These are phyloP conservation scores for Gossypium turneri DNA, from an alignment of 345 rosid species.

Conservation along the genomic window DNA sequence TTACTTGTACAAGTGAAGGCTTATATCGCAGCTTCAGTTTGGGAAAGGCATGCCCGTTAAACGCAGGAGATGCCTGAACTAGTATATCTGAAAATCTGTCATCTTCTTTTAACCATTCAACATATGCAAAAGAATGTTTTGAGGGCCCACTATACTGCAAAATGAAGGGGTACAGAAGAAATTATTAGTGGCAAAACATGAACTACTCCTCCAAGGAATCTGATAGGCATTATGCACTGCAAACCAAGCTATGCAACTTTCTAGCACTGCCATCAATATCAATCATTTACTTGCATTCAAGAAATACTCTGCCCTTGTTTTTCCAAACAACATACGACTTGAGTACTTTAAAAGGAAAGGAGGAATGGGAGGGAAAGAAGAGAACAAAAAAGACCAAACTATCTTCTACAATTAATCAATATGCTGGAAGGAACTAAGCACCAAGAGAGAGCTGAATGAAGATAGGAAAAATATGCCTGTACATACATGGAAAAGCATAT, in stretches of 20 bases:
- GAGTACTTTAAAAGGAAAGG: neutral
- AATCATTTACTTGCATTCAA: neutral
- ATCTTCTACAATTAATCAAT: neutral
- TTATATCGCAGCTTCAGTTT: slow-evolving; percentile 79
- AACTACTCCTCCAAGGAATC: neutral
- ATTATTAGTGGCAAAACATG: neutral
- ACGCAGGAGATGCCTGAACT: slow-evolving; percentile 81
- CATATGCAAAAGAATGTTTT: slow-evolving; percentile 67
- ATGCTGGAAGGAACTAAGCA: neutral
- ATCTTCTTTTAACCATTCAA: slow-evolving; percentile 73
- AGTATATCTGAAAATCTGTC: slow-evolving; percentile 62
- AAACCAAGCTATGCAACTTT: neutral
- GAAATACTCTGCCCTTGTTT: neutral
- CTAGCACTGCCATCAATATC: neutral
- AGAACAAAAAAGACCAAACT: neutral
- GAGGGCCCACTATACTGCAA: slow-evolving; percentile 93
- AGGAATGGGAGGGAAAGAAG: neutral
- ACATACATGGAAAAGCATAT: neutral
- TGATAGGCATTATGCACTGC: neutral
- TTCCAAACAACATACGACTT: neutral
- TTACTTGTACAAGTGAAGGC: slow-evolving; percentile 87
- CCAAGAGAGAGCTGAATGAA: neutral
- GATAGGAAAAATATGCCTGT: neutral
- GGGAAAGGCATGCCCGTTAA: slow-evolving; percentile 78
- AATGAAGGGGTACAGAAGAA: slow-evolving; percentile 15